phyloP scores from a whole-genome alignment of 2,329 filamentous ascomycete species.

The Exophiala sp. region DNA sequence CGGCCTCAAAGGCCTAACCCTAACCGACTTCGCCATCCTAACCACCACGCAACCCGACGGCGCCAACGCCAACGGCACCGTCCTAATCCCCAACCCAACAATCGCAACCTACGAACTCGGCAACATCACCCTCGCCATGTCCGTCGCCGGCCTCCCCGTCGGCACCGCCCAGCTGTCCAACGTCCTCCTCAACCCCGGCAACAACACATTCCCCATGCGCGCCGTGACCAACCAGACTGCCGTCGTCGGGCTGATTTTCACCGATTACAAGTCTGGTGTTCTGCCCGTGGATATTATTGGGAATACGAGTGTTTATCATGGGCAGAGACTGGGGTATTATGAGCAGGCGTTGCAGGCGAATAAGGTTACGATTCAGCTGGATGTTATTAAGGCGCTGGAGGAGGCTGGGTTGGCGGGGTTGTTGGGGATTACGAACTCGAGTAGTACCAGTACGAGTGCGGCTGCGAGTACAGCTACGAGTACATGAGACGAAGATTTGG shows the following conservation, averaged over 20 bases:
- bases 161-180: slow-evolving; percentile 48
- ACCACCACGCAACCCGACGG: slow-evolving; percentile 37
- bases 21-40: slow-evolving; percentile 46
- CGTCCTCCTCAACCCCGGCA: slow-evolving; percentile 50
- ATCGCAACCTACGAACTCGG: slow-evolving; percentile 53
- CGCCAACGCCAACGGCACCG: slow-evolving; percentile 50
- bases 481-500: no score
- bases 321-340: slow-evolving; percentile 50
- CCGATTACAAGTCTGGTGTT: slow-evolving; percentile 35
- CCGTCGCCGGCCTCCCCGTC: slow-evolving; percentile 43
- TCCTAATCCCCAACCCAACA: slow-evolving; percentile 56
- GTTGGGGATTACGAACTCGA: slow-evolving; percentile 5
- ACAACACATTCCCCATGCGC: slow-evolving; percentile 48
- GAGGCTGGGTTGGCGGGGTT: slow-evolving; percentile 8
- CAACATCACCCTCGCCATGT: slow-evolving; percentile 52
- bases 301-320: slow-evolving; percentile 45
- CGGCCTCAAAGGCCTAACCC: slow-evolving; percentile 47
- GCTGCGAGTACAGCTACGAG: no score
- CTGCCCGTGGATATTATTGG: slow-evolving; percentile 46
- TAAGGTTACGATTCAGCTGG: slow-evolving; percentile 33
- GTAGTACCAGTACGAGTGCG: background rate
- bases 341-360: slow-evolving; percentile 47
- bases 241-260: slow-evolving; percentile 30
- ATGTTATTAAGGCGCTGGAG: slow-evolving; percentile 13
- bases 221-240: slow-evolving; percentile 43